These are phyloP conservation scores for Teratosphaeria viscida DNA, from an alignment of 2,329 filamentous ascomycete genomes.

Conservation along the genomic window DNA sequence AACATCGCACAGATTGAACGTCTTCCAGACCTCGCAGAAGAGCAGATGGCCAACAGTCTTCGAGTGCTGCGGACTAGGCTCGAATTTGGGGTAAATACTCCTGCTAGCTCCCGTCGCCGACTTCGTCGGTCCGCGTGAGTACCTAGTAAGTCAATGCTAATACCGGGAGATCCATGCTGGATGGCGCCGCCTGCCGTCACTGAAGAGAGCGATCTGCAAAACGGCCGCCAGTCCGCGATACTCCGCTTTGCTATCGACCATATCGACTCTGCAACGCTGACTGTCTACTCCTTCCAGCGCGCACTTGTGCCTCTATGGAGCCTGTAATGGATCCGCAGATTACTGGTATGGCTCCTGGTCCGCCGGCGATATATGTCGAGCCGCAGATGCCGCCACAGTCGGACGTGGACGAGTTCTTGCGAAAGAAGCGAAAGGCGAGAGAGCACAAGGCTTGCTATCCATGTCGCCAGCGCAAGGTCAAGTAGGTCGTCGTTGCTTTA, in stretches of 20 bases:
- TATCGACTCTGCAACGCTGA: not conserved
- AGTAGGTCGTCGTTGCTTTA: conserved; percentile 10
- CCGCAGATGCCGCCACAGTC: conserved; percentile 26
- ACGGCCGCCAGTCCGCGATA: not conserved
- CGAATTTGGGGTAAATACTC: too few relatives aligned
- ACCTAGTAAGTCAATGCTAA: not conserved
- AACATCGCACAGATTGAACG: not conserved
- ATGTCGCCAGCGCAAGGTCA: conserved; percentile 34
- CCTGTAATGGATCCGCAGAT: conserved; percentile 10
- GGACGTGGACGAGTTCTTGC: conserved; percentile 40
- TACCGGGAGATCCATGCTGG: not conserved
- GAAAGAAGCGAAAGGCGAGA: conserved; percentile 40
- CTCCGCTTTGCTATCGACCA: not conserved
- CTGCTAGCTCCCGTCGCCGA: too few relatives aligned
- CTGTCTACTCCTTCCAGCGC: not conserved
- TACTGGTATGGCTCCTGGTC: not conserved
- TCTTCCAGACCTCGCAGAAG: not conserved
- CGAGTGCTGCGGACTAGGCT: too few relatives aligned
- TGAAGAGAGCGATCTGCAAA: not conserved
- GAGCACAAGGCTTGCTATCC: conserved; percentile 45
- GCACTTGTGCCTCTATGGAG: conserved; percentile 2
- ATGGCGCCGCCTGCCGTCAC: not conserved
- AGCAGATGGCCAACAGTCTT: not conserved
- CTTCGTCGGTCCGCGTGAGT: too few relatives aligned
- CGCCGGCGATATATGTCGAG: conserved; percentile 4